A percentile compares a stretch with the other conserved stretches of the same genome.
These are phyloP conservation scores for Pleurotus cornucopiae DNA, from an alignment of 768 basidiomycete species.

Conservation along the genomic window DNA sequence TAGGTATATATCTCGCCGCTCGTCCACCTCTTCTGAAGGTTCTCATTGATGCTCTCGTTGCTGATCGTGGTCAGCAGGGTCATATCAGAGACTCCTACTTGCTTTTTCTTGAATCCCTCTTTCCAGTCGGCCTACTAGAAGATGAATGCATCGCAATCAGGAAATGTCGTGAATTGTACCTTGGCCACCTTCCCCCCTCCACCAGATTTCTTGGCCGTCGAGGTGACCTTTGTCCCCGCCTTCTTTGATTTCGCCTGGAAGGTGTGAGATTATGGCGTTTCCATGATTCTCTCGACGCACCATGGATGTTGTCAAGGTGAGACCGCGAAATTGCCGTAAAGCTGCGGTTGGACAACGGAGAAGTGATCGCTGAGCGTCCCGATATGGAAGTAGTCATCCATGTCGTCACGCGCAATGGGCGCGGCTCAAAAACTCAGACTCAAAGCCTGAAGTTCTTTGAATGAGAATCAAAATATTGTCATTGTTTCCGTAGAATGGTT, in stretches of 20 bases:
- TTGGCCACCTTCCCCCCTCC: constrained; percentile 69
- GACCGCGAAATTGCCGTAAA: neutral
- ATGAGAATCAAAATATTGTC: neutral
- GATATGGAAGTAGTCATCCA: neutral
- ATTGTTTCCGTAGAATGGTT: neutral
- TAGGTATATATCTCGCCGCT: constrained; percentile 98
- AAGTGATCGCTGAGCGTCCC: neutral
- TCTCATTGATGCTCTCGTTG: constrained; percentile 97
- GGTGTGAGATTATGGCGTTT: neutral
- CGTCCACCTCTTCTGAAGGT: constrained; percentile 93
- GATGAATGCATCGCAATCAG: neutral
- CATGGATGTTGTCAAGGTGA: neutral
- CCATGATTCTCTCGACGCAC: neutral
- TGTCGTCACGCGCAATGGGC: too few species aligned
- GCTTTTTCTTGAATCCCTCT: constrained; percentile 99
- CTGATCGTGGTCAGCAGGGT: constrained; percentile 94
- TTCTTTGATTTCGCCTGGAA: constrained; percentile 82
- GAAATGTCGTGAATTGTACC: constrained; percentile 34
- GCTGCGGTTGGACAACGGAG: neutral
- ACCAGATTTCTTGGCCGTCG: constrained; percentile 59
- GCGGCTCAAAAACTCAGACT: neutral
- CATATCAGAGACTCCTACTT: constrained; percentile 98
- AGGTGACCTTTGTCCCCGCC: constrained; percentile 77
- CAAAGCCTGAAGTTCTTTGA: too few species aligned
- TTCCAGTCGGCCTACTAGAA: constrained; percentile 90